Evolutionary conservation across 768 basidiomycete genomes (phyloP).

Genomic region (Phaeolepiota aurea): DNA sequence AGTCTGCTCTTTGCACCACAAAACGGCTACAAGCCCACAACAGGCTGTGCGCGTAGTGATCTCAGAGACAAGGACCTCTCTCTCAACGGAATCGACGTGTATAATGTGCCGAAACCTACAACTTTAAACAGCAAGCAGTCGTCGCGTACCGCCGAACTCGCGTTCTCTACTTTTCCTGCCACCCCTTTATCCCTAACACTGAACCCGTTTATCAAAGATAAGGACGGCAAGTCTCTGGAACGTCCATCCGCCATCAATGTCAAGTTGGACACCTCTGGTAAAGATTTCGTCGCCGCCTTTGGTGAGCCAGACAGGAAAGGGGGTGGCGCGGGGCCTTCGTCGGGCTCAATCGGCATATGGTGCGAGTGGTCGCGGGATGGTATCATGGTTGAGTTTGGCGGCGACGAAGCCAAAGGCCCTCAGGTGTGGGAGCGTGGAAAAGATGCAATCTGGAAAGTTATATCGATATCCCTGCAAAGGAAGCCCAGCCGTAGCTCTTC

Average conservation of each 20-base stretch:
- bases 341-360: slow-evolving; percentile 86
- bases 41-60: slow-evolving; percentile 27
- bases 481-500: too few species aligned
- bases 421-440: slow-evolving; percentile 86
- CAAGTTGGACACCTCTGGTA: slow-evolving; percentile 50
- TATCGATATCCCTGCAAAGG: slow-evolving; percentile 41
- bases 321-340: slow-evolving; percentile 77
- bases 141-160: slow-evolving; percentile 35
- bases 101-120: slow-evolving; percentile 44
- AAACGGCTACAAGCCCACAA: slow-evolving; percentile 51
- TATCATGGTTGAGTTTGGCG: slow-evolving; percentile 82
- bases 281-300: slow-evolving; percentile 63
- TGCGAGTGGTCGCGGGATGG: slow-evolving; percentile 84
- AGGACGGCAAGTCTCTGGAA: slow-evolving; percentile 23
- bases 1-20: slow-evolving; percentile 71
- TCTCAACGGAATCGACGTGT: slow-evolving; percentile 76
- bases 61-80: slow-evolving; percentile 37
- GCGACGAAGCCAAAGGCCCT: slow-evolving; percentile 66
- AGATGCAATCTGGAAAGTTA: slow-evolving; percentile 70
- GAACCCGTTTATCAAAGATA: slow-evolving; percentile 19
- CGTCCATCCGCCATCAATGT: slow-evolving; percentile 36
- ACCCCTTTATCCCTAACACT: slow-evolving; percentile 45
- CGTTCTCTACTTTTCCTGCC: slow-evolving; percentile 50
- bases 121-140: slow-evolving; percentile 22
- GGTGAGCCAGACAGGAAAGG: slow-evolving; percentile 92